Base-by-base conservation (phyloP, 805 yeast genomes). In the Lipomyces chichibuensis region DNA sequence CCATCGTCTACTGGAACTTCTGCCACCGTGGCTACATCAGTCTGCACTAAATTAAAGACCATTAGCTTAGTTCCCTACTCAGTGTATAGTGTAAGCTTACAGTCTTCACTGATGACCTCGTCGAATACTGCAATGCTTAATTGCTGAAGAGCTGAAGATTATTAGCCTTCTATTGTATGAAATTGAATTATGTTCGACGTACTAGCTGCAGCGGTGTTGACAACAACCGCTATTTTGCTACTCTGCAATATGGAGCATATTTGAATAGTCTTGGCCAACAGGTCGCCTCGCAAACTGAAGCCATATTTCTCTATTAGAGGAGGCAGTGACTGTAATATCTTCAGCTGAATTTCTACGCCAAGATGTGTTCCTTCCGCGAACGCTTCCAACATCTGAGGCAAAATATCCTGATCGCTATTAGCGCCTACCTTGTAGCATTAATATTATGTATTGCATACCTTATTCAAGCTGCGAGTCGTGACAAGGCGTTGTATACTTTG, bases 121-220 rank as follows among this genome's bases (percentile, higher is more conserved):
- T 94, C 98, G 76, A 89, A 94, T 0, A 92, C 84, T 37, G 89
- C 85, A 49, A 89, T 86, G 57, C 92, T 83, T 55, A 95, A 79
- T 76, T 95, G 98, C 69, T 92, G 96, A 57, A 92, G 83, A 2
- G 98, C 70, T 67, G 25, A 6, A 52, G n/a, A 20, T 32, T 27
- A 23, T 59, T 53, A 25, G 55, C 8, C 9, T 6, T n/a, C 2
- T 37, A 8, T 14, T 55, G 46, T 17, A 43, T 9, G 37, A 4
- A 37, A 8, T n/a, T 20, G 17, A 62, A 25, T n/a, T 8, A 6
- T n/a, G 35, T 2, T 4, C 6, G 11, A 66, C 71, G 11, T 66
- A 67, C 71, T 92, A 1, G 98, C 99, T 60, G 91, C 87, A 0
- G 98, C 97, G 0, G 98, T 91, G 73, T 92, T 93, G 14, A 86